These are phyloP conservation scores for Chaetomium globosum DNA, from an alignment of 2,329 filamentous ascomycete genomes.

Conservation along the genomic window DNA sequence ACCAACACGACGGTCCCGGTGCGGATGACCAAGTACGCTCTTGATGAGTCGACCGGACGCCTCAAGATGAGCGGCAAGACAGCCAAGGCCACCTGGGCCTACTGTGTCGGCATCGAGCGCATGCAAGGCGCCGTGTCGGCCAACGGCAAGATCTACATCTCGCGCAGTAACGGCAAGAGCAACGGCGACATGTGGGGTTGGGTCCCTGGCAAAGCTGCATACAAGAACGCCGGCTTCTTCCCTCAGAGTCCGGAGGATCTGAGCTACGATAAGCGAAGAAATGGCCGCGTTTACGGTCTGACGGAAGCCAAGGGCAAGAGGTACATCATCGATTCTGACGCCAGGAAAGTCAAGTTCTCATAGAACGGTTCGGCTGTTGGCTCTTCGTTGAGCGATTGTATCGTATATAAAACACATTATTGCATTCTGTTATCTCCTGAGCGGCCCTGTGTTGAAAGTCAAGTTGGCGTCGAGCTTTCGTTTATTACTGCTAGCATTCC, in stretches of 20 bases:
- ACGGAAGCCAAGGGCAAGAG: slow-evolving; percentile 24
- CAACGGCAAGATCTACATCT: slow-evolving; percentile 41
- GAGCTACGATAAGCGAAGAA: slow-evolving; percentile 39
- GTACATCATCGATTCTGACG: slow-evolving; percentile 23
- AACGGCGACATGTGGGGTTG: slow-evolving; percentile 42
- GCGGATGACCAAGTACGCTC: slow-evolving; percentile 41
- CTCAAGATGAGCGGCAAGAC: slow-evolving; percentile 34
- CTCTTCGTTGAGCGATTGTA: too few species aligned
- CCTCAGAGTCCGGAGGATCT: slow-evolving; percentile 42
- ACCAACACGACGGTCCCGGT: slow-evolving; percentile 34
- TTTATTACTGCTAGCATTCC: too few species aligned
- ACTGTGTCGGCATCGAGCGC: slow-evolving; percentile 41
- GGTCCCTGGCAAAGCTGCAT: slow-evolving; percentile 38
- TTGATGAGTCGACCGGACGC: slow-evolving; percentile 39
- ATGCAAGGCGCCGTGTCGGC: slow-evolving; percentile 43
- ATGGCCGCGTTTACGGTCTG: slow-evolving; percentile 30
- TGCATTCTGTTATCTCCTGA: too few species aligned
- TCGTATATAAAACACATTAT: too few species aligned
- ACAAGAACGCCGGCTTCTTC: slow-evolving; percentile 33
- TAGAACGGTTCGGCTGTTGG: neutral
- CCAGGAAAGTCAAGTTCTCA: slow-evolving; percentile 17
- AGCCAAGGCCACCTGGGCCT: slow-evolving; percentile 39
- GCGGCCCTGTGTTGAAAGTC: too few species aligned
- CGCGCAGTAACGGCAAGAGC: slow-evolving; percentile 39
- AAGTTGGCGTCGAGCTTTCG: too few species aligned